A percentile compares a stretch with the other conserved stretches of the same genome.
Evolutionary conservation across 2,329 filamentous ascomycete species (phyloP).

Genomic region (Niveomyces coronatus): DNA sequence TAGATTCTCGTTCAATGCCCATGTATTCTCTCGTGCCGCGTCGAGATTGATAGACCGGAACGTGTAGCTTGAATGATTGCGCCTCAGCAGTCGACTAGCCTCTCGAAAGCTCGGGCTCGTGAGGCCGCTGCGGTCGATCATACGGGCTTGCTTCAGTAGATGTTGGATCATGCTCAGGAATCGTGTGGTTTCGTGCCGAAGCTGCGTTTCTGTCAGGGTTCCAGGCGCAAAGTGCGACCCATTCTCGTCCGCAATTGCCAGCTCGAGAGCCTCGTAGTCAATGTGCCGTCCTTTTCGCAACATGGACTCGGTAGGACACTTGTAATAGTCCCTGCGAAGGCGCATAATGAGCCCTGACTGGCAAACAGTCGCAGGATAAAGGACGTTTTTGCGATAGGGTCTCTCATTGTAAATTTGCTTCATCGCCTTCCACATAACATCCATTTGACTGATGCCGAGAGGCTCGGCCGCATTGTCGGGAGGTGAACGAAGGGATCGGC

Average conservation of each 20-base stretch:
- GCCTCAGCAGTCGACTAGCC: conserved; percentile 16
- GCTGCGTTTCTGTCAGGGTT: conserved; percentile 17
- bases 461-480: conserved; percentile 10
- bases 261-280: conserved; percentile 22
- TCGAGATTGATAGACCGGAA: conserved; percentile 19
- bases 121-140: conserved; percentile 13
- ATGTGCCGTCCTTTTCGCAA: conserved; percentile 15
- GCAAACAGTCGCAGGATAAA: conserved; percentile 19
- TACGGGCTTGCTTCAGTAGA: conserved; percentile 20
- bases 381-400: conserved; percentile 27
- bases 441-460: conserved; percentile 20
- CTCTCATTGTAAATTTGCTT: conserved; percentile 22
- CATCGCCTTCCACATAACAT: conserved; percentile 20
- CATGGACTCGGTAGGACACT: conserved; percentile 14
- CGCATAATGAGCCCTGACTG: conserved; percentile 18
- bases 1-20: conserved; percentile 20
- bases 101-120: conserved; percentile 20
- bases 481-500: conserved; percentile 11
- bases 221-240: conserved; percentile 11
- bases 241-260: conserved; percentile 20
- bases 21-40: conserved; percentile 17
- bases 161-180: conserved; percentile 19
- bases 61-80: conserved; percentile 15
- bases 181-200: conserved; percentile 18
- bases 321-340: conserved; percentile 21